phyloP scores from a whole-genome alignment of 495 filamentous ascomycete species.

The Podospora pseudocomata region DNA sequence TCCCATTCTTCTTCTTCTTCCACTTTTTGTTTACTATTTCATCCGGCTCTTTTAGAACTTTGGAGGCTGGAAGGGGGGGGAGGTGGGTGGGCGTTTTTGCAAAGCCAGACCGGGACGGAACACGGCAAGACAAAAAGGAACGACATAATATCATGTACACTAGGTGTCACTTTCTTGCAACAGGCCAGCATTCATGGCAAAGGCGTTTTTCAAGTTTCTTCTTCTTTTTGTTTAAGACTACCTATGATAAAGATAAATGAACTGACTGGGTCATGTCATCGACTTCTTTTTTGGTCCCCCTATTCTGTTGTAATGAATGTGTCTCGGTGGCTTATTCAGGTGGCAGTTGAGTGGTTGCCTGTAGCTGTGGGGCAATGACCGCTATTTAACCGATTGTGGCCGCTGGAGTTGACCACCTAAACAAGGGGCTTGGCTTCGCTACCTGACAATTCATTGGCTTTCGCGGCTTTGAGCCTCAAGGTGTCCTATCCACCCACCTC shows the following conservation, averaged over 20 bases:
- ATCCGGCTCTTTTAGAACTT: neutral
- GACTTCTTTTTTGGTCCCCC: neutral
- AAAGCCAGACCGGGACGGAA: slow-evolving; percentile 14
- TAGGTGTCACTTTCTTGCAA: neutral
- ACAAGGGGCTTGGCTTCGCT: neutral
- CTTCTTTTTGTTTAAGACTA: neutral
- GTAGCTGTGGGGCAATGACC: slow-evolving; percentile 2
- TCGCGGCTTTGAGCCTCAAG: neutral
- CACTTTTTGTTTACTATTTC: neutral
- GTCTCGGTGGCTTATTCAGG: slow-evolving; percentile 2
- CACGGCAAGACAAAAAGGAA: slow-evolving; percentile 19
- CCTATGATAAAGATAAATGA: slow-evolving; percentile 9
- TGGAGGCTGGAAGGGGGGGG: neutral
- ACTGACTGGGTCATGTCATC: slow-evolving; percentile 21
- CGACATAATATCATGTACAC: slow-evolving; percentile 17
- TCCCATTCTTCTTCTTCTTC: slow-evolving; percentile 4
- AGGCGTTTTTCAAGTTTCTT: slow-evolving; percentile 20
- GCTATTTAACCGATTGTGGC: slow-evolving; percentile 8
- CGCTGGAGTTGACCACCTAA: neutral
- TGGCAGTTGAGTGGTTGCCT: neutral
- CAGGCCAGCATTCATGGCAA: slow-evolving; percentile 21
- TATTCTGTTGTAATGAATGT: neutral
- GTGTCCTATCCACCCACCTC: neutral
- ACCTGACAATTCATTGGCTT: neutral
- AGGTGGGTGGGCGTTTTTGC: slow-evolving; percentile 6